Evolutionary conservation across 2,329 filamentous ascomycete genomes (phyloP), one percentile per base, ranked within the genome.

Genomic region (Scedosporium apiospermum): DNA sequence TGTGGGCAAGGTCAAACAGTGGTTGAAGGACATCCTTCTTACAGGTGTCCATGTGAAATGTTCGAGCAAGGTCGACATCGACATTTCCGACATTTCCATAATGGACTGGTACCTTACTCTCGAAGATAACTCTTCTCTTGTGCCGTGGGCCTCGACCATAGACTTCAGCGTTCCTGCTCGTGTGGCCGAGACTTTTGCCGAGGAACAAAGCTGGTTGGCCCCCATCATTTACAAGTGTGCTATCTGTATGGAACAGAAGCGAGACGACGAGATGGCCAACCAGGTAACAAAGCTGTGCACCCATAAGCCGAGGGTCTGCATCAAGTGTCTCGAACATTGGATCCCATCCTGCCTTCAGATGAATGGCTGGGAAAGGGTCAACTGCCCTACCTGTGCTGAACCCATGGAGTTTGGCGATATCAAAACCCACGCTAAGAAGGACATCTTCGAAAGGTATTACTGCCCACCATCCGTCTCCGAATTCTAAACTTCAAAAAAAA

Each of bases 391-490:
- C 2, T 62, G 61, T 21, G 34, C 53, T 18, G 23, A 58, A 6
- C 44, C 55, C 4, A 34, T 62, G 3, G n/a, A 21, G 3, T 62
- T 58, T n/a, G 2, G 34, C 6, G 61, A 62, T 10, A 42, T 62
- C 38, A 62, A 58, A 38, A 18, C 61, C 6, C 23, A 58, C 21
- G 61, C 42, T 42, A 21, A 41, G 14, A 51, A 51, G 18, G 7
- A 41, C 14, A n/a, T 30, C 6, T 62, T 62, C 21, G 49, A 55
- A 41, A 41, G 60, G 60, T 61, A 61, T 34, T 61, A 61, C n/a
- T 12, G 7, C n/a, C 27, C n/a, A 34, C 21, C 46, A 21, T 16
- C 49, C 14, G 5, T 49, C 26, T 34, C 16, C n/a, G 18, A 23
- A 23, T 27, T 55, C 12, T 55, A 9, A 21, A 9, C 30, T n/a